Base-by-base conservation (phyloP, 129 eudicot species). In the Cynara cardunculus region DNA sequence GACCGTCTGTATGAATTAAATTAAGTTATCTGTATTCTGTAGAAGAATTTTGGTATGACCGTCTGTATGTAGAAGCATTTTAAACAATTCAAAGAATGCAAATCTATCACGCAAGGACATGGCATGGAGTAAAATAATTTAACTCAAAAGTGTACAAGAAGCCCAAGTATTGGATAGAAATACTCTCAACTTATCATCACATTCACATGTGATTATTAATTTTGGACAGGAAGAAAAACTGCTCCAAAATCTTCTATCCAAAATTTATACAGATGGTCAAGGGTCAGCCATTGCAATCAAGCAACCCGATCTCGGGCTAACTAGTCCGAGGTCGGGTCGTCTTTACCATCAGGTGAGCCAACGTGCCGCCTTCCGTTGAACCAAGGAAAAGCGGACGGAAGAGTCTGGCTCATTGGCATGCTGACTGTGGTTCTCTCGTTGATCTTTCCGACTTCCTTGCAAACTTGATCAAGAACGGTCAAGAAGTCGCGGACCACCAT, bases 401-500 rank as follows among this genome's bases (percentile, higher is more conserved):
- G 69, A 73, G 84, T 84, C 26, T 85, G 86, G 82, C 84, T 79
- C 61, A 65, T 56, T 4, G 87, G 80, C 26, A 24, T 22, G 61
- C 90, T 84, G 5, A 92, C 81, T 37, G 65, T 82, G 10, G 85
- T 89, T 78, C 98, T 81, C 85, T 92, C 97, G 37, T 90, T 94
- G 11, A 90, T 86, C 85, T 78, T 94, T 5, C 97, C 92, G 0
- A 92, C 92, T 19, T 94, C 97, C 87, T 90, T 92, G 77, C 94
- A 94, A 26, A 94, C 98, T 25, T 72, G 90, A 59, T 92, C 98
- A 25, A 92, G 92, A 61, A 81, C 80, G 18, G 78, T 76, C 59
- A 94, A 84, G 41, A 94, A 94, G 73, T 94, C 98, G 56, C 91
- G 76, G 0, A 94, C 98, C 72, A 94, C 96, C 90, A 72, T 84